Evolutionary conservation across 805 yeast species (phyloP).

Genomic region (Lipomyces sp.): DNA sequence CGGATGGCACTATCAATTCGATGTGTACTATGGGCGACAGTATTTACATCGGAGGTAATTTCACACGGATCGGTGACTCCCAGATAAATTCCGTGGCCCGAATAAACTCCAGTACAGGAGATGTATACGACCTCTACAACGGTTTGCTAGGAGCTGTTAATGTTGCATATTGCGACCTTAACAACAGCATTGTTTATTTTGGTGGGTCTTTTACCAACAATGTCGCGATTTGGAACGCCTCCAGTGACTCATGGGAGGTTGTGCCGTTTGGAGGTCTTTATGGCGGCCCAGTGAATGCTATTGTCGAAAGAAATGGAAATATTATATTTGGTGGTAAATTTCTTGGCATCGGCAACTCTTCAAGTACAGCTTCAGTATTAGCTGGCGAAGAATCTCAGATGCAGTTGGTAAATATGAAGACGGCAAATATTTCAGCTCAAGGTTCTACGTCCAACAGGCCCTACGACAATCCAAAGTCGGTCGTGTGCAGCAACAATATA

Average conservation of each 20-base stretch:
- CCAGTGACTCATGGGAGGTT: slow-evolving; percentile 49
- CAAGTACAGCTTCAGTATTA: slow-evolving; percentile 8
- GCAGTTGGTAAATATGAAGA: slow-evolving; percentile 66
- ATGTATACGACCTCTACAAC: slow-evolving; percentile 34
- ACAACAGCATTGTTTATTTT: slow-evolving; percentile 60
- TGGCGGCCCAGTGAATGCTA: slow-evolving; percentile 61
- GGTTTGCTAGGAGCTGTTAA: slow-evolving; percentile 50
- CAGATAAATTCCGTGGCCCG: slow-evolving; percentile 39
- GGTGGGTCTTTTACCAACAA: slow-evolving; percentile 80
- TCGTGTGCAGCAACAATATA: slow-evolving; percentile 41
- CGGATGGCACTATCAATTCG: slow-evolving; percentile 30
- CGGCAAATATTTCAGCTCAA: slow-evolving; percentile 54
- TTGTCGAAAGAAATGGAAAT: slow-evolving; percentile 54
- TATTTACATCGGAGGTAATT: slow-evolving; percentile 44
- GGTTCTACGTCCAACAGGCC: slow-evolving; percentile 48
- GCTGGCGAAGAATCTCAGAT: not conserved
- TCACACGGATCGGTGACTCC: slow-evolving; percentile 38
- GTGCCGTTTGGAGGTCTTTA: slow-evolving; percentile 82
- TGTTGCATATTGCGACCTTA: slow-evolving; percentile 55
- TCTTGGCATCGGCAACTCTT: slow-evolving; percentile 59
- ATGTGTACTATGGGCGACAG: slow-evolving; percentile 39
- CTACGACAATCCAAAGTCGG: slow-evolving; percentile 44
- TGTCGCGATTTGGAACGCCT: slow-evolving; percentile 65
- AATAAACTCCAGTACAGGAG: slow-evolving; percentile 40
- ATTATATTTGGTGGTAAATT: slow-evolving; percentile 84